Evolutionary conservation across 2,329 filamentous ascomycete species (phyloP), one percentile per base, ranked within the genome.

Genomic region (Arthrobotrys entomopaga): DNA sequence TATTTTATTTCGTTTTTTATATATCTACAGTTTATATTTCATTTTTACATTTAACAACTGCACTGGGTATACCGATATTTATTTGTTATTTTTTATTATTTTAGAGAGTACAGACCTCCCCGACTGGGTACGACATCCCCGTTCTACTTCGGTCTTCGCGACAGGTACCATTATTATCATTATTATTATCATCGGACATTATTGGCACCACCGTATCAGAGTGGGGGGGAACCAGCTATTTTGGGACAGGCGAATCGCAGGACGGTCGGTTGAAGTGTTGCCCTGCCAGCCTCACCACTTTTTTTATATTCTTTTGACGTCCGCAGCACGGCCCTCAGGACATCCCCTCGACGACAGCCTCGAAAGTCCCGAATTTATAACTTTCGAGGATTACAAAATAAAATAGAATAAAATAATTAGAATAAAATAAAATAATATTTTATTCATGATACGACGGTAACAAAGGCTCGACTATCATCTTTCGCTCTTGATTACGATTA

Each of bases 251-350:
- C 56, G 40, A 34, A 59, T 59, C 56, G 56, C 56, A 59, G 29
- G 40, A 26, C 16, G n/a, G 42, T 40, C 43, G 26, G 26, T 16
- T 52, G 15, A n/a, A 40, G 66, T 71, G 66, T 71, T 71, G 66
- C 66, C 64, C 66, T 65, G 59, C 66, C 66, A 64, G 66, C 65
- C 65, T 67, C 65, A 61, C 29, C 56, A 46, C 22, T 53, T 10
- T n/a, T n/a, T 19, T 0, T 46, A 34, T 34, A 19, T 46, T 46
- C 13, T 46, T 46, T 46, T 3, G 16, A 5, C 7, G 20, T 19
- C 48, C 24, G 43, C 24, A 34, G 29, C 29, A 34, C n/a, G 29
- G 7, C 29, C 29, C 29, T 34, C 29, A 34, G 48, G 34, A 19
- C 34, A 29, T 43, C 52, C 59, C 49, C 52, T 50, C 46, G 46